Evolutionary conservation across 139 green algal species (phyloP).

Genomic region (Chara braunii): DNA sequence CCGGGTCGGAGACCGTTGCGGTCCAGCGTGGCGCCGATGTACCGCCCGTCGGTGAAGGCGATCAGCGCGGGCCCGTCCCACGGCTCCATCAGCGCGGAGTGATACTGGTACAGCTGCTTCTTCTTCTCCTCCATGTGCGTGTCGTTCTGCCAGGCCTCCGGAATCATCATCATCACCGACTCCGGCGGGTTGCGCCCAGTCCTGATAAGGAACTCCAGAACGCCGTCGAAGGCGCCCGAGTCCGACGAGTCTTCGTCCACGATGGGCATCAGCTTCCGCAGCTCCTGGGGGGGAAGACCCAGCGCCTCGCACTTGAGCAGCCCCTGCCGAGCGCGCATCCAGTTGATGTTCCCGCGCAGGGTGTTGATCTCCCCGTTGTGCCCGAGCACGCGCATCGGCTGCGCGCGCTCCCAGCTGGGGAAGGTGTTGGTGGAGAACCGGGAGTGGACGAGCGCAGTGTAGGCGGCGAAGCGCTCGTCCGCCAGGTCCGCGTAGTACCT

Average conservation of each 20-base stretch:
- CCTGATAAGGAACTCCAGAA: slow-evolving; percentile 77
- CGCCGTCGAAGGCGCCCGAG: slow-evolving; percentile 71
- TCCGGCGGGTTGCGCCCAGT: slow-evolving; percentile 70
- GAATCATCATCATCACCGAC: slow-evolving; percentile 91
- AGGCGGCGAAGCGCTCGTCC: slow-evolving; percentile 60
- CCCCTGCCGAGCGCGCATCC: slow-evolving; percentile 85
- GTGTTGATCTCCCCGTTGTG: slow-evolving; percentile 90
- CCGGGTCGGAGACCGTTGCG: slow-evolving; percentile 83
- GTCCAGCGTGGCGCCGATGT: slow-evolving; percentile 84
- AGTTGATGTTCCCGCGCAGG: slow-evolving; percentile 71
- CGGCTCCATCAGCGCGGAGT: slow-evolving; percentile 80
- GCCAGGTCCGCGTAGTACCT: slow-evolving; percentile 72
- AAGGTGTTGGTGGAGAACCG: slow-evolving; percentile 95
- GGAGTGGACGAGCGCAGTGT: slow-evolving; percentile 83
- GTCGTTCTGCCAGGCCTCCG: slow-evolving; percentile 73
- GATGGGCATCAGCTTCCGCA: slow-evolving; percentile 74
- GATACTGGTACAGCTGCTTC: slow-evolving; percentile 80
- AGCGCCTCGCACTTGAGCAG: slow-evolving; percentile 62
- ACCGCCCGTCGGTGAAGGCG: slow-evolving; percentile 74
- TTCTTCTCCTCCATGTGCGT: slow-evolving; percentile 48
- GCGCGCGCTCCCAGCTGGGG: slow-evolving; percentile 74
- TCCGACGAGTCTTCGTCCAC: slow-evolving; percentile 72
- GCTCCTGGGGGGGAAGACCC: slow-evolving; percentile 54
- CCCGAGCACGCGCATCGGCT: slow-evolving; percentile 83
- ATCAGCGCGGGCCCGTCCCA: slow-evolving; percentile 90